These are phyloP conservation scores for Aspergillus alliaceus DNA, from an alignment of 2,329 filamentous ascomycete species.

Conservation along the genomic window DNA sequence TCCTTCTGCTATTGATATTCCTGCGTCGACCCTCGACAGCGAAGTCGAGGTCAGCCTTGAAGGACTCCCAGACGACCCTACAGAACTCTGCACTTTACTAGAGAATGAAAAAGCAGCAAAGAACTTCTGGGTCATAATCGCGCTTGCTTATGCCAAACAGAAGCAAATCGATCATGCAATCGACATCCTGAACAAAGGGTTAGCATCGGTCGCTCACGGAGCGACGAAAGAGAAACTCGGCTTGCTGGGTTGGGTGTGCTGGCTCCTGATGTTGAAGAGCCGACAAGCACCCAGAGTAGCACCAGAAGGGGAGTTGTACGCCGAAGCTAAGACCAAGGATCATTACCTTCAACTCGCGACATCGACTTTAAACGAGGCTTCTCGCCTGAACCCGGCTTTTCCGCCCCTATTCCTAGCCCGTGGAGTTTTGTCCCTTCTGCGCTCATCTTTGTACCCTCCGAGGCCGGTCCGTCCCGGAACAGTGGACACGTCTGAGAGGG, in stretches of 20 bases:
- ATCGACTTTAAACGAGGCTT: slow-evolving; percentile 89
- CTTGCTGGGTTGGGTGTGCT: slow-evolving; percentile 81
- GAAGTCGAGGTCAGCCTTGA: slow-evolving; percentile 91
- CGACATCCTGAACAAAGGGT: slow-evolving; percentile 69
- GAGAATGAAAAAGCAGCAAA: slow-evolving; percentile 92
- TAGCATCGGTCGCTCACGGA: slow-evolving; percentile 67
- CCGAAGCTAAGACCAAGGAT: slow-evolving; percentile 87
- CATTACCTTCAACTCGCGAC: slow-evolving; percentile 90
- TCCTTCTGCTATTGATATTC: slow-evolving; percentile 63
- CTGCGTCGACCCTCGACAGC: slow-evolving; percentile 60
- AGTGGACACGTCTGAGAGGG: slow-evolving; percentile 67
- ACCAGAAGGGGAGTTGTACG: slow-evolving; percentile 62
- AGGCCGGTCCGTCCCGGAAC: slow-evolving; percentile 63
- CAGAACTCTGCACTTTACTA: slow-evolving; percentile 89
- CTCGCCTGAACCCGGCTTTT: slow-evolving; percentile 87
- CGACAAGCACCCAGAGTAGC: slow-evolving; percentile 71
- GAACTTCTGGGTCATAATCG: slow-evolving; percentile 97
- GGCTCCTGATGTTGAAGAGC: slow-evolving; percentile 88
- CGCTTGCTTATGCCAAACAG: slow-evolving; percentile 94
- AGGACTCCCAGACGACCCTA: slow-evolving; percentile 88
- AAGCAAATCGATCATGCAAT: slow-evolving; percentile 83
- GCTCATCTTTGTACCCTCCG: slow-evolving; percentile 78
- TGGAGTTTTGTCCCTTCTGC: slow-evolving; percentile 83
- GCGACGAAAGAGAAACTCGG: slow-evolving; percentile 80
- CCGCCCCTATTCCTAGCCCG: slow-evolving; percentile 88